Evolutionary conservation across 1,284 basidiomycete species (phyloP), one percentile per base, ranked within the genome.

Genomic region (Agaricales sp.): DNA sequence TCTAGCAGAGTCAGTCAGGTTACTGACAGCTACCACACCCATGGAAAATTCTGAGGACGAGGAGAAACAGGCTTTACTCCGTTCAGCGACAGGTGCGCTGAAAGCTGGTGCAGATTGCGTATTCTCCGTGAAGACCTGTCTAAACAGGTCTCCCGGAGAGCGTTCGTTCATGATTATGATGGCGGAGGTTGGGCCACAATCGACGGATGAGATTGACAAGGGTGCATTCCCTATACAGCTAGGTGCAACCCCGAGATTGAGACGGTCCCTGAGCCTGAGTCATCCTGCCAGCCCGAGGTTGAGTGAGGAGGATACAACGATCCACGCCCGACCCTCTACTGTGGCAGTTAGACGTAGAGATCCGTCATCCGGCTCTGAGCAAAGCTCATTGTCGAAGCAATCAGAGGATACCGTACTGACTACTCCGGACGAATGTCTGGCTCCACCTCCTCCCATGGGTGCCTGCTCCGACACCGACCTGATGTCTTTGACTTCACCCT

Each of bases 101-200:
- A 87, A 91, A 57, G 82, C 87, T 19, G 91, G 88, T 22, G 82
- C 86, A n/a, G 91, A 94, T 55, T 94, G 92, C 62, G 84, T 91
- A 24, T 76, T 82, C 4, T 78, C 89, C 6, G 85, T 94, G 52
- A 89, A 87, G 63, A 74, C 82, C 50, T 90, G 86, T 61, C 64
- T 91, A 49, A 80, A 72, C 57, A 73, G 82, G 41, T 70, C 80
- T 3, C 64, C 71, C 13, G 74, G 75, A 38, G 80, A 82, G 54
- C 69, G 72, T 25, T 74, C 79, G 14, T 81, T 87, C 57, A 65
- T 87, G 50, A 72, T 89, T 56, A 70, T 79, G 50, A 63, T 84
- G 25, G 82, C 83, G 3, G 65, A 61, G 45, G 63, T 64, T 23
- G 70, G 68, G 14, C 72, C 75, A 45, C 62, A 71, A 16, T 69